These are phyloP conservation scores for Cryphonectria parasitica DNA, from an alignment of 2,329 filamentous ascomycete species.

Conservation along the genomic window DNA sequence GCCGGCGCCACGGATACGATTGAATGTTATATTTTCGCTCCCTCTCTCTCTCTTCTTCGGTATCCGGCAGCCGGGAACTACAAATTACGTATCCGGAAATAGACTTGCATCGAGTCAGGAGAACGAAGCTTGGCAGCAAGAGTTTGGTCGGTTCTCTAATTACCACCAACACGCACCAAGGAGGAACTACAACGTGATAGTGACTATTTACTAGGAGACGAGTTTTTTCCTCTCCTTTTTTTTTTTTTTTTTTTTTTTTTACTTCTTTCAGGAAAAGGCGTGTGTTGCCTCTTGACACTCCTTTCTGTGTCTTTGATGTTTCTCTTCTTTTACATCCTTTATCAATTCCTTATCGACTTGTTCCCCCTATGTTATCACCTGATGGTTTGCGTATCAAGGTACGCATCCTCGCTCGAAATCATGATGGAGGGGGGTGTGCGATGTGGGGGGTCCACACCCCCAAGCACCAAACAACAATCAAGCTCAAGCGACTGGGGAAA, in stretches of 20 bases:
- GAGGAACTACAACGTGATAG: not conserved
- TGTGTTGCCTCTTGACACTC: not conserved
- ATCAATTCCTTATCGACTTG: not conserved
- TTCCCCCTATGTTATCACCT: not conserved
- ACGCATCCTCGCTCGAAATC: not conserved
- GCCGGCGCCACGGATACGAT: not conserved
- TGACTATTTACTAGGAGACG: not conserved
- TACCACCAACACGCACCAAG: not conserved
- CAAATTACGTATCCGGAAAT: conserved; percentile 2
- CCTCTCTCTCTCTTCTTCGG: not conserved
- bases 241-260: not conserved
- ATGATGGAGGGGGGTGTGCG: not conserved
- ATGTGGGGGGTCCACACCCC: not conserved
- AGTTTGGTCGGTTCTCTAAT: not conserved
- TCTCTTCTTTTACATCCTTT: not conserved
- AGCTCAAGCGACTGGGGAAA: too few species aligned
- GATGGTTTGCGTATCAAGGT: not conserved
- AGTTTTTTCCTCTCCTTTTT: not conserved
- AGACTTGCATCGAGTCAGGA: not conserved
- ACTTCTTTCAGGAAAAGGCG: not conserved
- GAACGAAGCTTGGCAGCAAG: not conserved
- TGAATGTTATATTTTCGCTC: not conserved
- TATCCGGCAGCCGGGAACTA: not conserved
- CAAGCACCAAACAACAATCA: not conserved
- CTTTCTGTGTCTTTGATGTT: not conserved